Evolutionary conservation across 2,329 filamentous ascomycete genomes (phyloP), one percentile per base, ranked within the genome.

Genomic region (Fusarium decemcellulare): DNA sequence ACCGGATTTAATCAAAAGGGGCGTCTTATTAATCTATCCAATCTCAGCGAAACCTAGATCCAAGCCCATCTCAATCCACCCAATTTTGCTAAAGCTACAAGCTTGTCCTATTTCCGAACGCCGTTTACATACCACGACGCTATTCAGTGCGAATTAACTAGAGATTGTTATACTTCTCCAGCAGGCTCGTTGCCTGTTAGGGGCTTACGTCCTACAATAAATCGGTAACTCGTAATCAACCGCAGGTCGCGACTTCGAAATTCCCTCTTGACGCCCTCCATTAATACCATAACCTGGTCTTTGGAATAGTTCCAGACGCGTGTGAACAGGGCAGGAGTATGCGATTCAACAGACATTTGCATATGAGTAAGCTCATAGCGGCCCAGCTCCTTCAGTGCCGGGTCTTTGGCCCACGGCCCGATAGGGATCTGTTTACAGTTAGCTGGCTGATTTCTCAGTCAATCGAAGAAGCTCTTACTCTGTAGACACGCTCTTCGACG

Each of bases 241-340:
- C 70, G 61, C 30, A 73, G 44, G 3, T 73, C 59, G 23, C 63
- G 61, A 30, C 64, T 64, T 8, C 71, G 57, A n/a, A 73, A 87
- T 68, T 85, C 83, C 57, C 81, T 82, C 65, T 87, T 85, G 11
- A 83, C 81, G 11, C 86, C 85, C 47, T 85, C 79, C 65, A 84
- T 82, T 47, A 87, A 69, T 2, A 80, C 73, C 61, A 78, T 71
- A 0, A 81, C 81, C 23, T 82, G 80, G 42, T 85, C 82, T 10
- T 82, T 74, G 1, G 80, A 73, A 58, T 79, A 82, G 47, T 77
- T 76, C 64, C 74, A 76, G 0, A 81, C 80, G 1, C 81, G 75
- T 0, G 80, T 80, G 62, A 82, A 81, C 10, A 83, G 72, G 0
- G 81, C 81, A 0, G 79, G 80, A 2, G 79, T 81, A 55, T 83